A percentile compares a stretch with the other conserved stretches of the same genome.
Evolutionary conservation across 1,284 basidiomycete genomes (phyloP).

Genomic region (Sporisorium scitamineum): DNA sequence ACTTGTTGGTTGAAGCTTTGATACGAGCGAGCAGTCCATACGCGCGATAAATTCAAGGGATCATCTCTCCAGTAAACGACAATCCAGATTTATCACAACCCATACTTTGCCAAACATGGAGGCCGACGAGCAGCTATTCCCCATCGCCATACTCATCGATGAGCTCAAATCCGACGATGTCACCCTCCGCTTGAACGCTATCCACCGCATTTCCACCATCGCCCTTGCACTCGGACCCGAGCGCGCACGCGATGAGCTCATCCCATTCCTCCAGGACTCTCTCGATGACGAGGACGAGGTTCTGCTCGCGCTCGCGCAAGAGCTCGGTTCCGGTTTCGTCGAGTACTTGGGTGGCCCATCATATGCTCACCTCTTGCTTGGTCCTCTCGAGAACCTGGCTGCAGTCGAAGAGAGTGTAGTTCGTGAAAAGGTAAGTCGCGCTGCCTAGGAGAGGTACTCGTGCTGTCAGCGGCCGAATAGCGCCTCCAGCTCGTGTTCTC

Average conservation of each 20-base stretch:
- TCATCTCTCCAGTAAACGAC: not conserved
- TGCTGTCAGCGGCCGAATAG: not conserved
- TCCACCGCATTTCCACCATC: slow-evolving; percentile 98
- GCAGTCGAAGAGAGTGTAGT: slow-evolving; percentile 98
- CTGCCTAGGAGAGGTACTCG: not conserved
- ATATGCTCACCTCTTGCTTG: slow-evolving; percentile 88
- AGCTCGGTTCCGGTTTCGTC: slow-evolving; percentile 83
- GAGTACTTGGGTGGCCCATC: slow-evolving; percentile 94
- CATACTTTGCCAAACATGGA: slow-evolving; percentile 56
- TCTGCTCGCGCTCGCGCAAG: slow-evolving; percentile 93
- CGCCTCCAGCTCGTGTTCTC: not conserved
- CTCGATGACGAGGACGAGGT: slow-evolving; percentile 99
- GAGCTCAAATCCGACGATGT: slow-evolving; percentile 88
- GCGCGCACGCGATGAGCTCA: slow-evolving; percentile 93
- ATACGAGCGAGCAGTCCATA: not conserved
- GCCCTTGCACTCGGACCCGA: slow-evolving; percentile 95
- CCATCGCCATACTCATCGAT: slow-evolving; percentile 81
- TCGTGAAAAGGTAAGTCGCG: slow-evolving; percentile 84
- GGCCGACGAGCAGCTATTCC: slow-evolving; percentile 67
- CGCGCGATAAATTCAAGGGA: not conserved
- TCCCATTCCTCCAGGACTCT: slow-evolving; percentile 97
- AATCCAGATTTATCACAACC: not conserved
- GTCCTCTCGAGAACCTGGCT: slow-evolving; percentile 93
- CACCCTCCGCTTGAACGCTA: slow-evolving; percentile 90
- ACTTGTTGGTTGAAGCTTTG: not conserved